Conservation (phyloP, 2,329 filamentous ascomycete species). For the Trichoderma citrinoviride region DNA sequence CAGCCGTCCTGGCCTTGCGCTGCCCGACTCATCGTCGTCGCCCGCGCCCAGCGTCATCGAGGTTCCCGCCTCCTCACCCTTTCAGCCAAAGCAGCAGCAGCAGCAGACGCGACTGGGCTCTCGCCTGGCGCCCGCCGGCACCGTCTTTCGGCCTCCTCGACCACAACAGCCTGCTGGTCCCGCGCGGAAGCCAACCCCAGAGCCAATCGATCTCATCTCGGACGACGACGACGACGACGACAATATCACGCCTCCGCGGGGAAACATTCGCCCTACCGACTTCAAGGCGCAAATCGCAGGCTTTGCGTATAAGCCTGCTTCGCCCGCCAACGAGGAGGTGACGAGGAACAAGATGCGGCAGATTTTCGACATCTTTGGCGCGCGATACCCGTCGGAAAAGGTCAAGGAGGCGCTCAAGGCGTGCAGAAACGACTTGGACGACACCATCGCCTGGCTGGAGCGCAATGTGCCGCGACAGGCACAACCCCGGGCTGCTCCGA, state of each 20-base stretch:
- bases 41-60: slow-evolving; percentile 57
- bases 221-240: slow-evolving; percentile 55
- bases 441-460: slow-evolving; percentile 36
- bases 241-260: slow-evolving; percentile 49
- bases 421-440: slow-evolving; percentile 37
- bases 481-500: slow-evolving; percentile 19
- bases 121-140: slow-evolving; percentile 73
- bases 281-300: slow-evolving; percentile 44
- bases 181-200: slow-evolving; percentile 38
- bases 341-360: slow-evolving; percentile 38
- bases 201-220: slow-evolving; percentile 48
- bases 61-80: slow-evolving; percentile 85
- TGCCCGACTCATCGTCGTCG: slow-evolving; percentile 42
- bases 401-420: slow-evolving; percentile 36
- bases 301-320: slow-evolving; percentile 47
- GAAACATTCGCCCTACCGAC: slow-evolving; percentile 61
- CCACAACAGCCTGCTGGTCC: slow-evolving; percentile 24
- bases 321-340: slow-evolving; percentile 36
- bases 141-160: slow-evolving; percentile 58
- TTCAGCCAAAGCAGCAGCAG: slow-evolving; percentile 41
- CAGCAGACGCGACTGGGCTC: slow-evolving; percentile 42
- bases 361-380: slow-evolving; percentile 38
- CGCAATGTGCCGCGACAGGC: slow-evolving; percentile 19
- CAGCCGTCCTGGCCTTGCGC: slow-evolving; percentile 38
- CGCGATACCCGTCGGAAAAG: slow-evolving; percentile 32